These are phyloP conservation scores for Sanghuangporus weigelae DNA, from an alignment of 1,284 basidiomycete species.

Conservation along the genomic window DNA sequence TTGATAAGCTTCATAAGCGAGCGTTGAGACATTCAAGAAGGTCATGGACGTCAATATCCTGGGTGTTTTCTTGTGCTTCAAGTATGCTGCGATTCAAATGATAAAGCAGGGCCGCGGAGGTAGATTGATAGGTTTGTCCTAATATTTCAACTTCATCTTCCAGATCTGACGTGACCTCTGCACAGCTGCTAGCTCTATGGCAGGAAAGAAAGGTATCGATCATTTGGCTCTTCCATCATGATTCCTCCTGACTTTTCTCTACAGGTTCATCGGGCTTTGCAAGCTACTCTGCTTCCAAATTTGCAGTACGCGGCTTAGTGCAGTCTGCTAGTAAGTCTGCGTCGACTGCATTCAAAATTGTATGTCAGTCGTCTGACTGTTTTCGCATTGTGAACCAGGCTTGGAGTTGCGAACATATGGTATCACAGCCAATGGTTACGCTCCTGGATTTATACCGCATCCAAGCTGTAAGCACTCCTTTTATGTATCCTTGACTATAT, in stretches of 20 bases:
- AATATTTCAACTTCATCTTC: not conserved
- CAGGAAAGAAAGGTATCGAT: conserved; percentile 9
- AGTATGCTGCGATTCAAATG: conserved; percentile 21
- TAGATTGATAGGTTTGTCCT: conserved; percentile 13
- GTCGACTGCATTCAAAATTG: not conserved
- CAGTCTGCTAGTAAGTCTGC: conserved; percentile 13
- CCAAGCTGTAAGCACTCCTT: too few species aligned
- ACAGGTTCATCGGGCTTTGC: not conserved
- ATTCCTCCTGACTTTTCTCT: not conserved
- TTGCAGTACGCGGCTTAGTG: conserved; percentile 13
- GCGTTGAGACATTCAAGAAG: conserved; percentile 7
- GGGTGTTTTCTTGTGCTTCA: conserved; percentile 19
- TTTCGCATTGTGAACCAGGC: conserved; percentile 1
- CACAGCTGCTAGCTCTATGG: conserved; percentile 10
- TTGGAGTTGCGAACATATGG: conserved; percentile 19
- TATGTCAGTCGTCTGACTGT: not conserved
- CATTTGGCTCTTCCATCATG: not conserved
- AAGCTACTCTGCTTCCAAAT: conserved; percentile 13
- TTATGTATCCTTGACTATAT: too few species aligned
- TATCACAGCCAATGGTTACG: conserved; percentile 28
- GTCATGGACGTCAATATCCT: conserved; percentile 17
- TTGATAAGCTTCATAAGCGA: conserved; percentile 2
- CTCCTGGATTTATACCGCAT: conserved; percentile 18
- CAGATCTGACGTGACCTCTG: not conserved
- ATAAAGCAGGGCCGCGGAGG: conserved; percentile 18